Evolutionary conservation across 1,284 basidiomycete species (phyloP), one percentile per base, ranked within the genome.

Genomic region (Trichosporon asahii): DNA sequence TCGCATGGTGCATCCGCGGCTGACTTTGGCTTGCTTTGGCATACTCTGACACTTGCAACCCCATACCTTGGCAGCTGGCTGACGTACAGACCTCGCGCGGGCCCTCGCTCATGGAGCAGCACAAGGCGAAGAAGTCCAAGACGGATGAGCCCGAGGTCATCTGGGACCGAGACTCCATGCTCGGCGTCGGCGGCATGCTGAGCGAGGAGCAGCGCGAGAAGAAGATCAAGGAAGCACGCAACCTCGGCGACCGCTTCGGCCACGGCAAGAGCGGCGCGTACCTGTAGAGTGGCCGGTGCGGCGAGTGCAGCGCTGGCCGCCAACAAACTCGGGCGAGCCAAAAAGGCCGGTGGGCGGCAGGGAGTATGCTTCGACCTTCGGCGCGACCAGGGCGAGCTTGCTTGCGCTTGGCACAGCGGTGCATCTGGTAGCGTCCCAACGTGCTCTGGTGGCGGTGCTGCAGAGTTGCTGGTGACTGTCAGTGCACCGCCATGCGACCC

Each of bases 131-230:
- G 81, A 77, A 80, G 29, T 72, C 77, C 64, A 78, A 80, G 65
- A 72, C 77, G 29, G 74, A 75, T 8, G 86, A 86, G 12, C 84
- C 87, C 0, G 83, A 88, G 0, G 90, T 79, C 0, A 92, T 95
- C 55, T 97, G 94, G 94, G 94, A 97, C 76, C 92, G 92, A 76
- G 85, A 88, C 49, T 86, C 92, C 25, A 93, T 95, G 83, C 95
- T 97, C 93, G 88, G 88, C 3, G 78, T 95, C 14, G 89, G 89
- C 4, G 94, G 94, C 5, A 84, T 95, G 46, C 90, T 97, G 90
- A 92, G 91, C 76, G 93, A 95, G 73, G 87, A 86, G 69, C 89
- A 91, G 79, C 86, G 94, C 68, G 85, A 87, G 67, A 89, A 89
- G 77, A 87, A 93, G 82, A 87, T 97, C 75, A 87, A 86, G 74